phyloP scores from a whole-genome alignment of 73 alveolate species.

The Urostyla sp. region DNA sequence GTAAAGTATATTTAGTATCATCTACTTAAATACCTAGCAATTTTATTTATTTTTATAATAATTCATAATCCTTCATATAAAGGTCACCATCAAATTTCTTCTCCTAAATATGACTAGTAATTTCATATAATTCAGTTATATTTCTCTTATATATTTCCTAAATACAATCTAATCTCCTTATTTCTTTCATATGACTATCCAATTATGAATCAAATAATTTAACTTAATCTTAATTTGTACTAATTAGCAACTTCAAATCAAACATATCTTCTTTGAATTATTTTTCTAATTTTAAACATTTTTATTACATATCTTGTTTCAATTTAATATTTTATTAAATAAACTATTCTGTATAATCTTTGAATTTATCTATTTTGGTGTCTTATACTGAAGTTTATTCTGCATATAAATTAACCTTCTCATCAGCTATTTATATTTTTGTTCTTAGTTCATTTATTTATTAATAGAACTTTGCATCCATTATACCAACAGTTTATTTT shows the following conservation, averaged over 20 bases:
- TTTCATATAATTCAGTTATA: conserved; percentile 22
- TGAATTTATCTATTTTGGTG: background rate
- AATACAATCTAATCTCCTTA: conserved; percentile 22
- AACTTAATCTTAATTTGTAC: background rate
- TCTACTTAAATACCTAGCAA: conserved; percentile 19
- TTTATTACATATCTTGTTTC: background rate
- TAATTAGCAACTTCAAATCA: background rate
- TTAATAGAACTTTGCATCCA: conserved; percentile 14
- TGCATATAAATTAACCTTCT: background rate
- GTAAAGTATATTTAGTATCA: conserved; percentile 5
- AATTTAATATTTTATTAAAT: background rate
- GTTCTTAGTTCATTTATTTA: background rate
- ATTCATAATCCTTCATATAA: background rate
- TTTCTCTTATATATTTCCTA: conserved; percentile 29
- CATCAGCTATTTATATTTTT: background rate
- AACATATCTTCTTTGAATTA: background rate
- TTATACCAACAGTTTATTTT: background rate
- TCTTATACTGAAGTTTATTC: background rate
- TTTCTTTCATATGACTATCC: background rate
- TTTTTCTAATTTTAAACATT: background rate
- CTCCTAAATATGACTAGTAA: background rate
- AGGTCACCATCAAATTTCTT: conserved; percentile 15
- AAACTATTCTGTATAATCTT: conserved; percentile 8
- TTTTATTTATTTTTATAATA: background rate
- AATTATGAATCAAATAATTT: background rate